Base-by-base conservation (phyloP, 2,329 filamentous ascomycete species). In the Calonectria leucothoes region DNA sequence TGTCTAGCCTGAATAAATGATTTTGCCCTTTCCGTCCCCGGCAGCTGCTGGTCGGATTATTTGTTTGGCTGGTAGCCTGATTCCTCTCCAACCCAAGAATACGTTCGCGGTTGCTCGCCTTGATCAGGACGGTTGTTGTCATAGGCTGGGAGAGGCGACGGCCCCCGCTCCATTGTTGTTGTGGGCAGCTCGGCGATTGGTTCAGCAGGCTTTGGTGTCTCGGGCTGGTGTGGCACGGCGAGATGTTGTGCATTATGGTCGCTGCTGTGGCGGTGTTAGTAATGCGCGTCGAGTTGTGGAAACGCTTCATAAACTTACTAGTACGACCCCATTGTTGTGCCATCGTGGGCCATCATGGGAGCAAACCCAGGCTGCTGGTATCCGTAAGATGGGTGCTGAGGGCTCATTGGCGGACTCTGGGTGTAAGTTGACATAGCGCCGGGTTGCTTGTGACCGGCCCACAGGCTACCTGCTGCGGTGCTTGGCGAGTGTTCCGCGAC, bases 81-180 rank as follows among this genome's bases (percentile, higher is more conserved):
- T 75, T 84, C 83, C 10, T 79, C 77, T 8, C 79, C 78, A 11
- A 76, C 71, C 82, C 82, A 86, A 12, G 83, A 85, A 48, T 83
- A 67, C 63, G 74, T 75, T 71, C 75, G 45, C 31, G 49, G 63
- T 42, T 42, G 55, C 27, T 74, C 59, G 15, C 10, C 20, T 5
- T 52, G n/a, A 6, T 39, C 66, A 25, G 8, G 20, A 17, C 52
- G 45, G 42, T 61, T 29, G 15, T 74, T 74, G 48, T 76, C 76
- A 55, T 85, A 85, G 33, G 71, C 74, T 1, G 85, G 85, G n/a
- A 84, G 76, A 17, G 82, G 82, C 25, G 83, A 84, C 51, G 82
- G 80, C 1, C 78, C 81, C 1, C 81, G 82, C 6, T 82, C 80
- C 1, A 72, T 64, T 10, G 80, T 82, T 10, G 80, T 82, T 1